Evolutionary conservation across 2,329 filamentous ascomycete genomes (phyloP), one percentile per base, ranked within the genome.

Genomic region (Cercospora sojina): DNA sequence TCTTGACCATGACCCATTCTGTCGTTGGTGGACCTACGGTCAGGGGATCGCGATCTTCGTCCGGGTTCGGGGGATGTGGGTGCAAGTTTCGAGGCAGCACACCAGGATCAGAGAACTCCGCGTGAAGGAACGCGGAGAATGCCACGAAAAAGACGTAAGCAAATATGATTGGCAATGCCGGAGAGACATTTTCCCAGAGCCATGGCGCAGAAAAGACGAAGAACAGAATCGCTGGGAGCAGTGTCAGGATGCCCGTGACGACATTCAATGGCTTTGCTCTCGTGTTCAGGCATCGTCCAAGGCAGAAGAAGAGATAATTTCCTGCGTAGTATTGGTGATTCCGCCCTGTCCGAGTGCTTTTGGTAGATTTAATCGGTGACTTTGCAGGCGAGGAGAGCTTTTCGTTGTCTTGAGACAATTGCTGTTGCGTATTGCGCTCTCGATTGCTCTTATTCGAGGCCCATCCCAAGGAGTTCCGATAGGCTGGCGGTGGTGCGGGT

Each of bases 321-420:
- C 95, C 95, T 53, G 91, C 87, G 74, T 97, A 98, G 78, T 97
- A 97, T 77, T 98, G 88, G 79, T 94, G 91, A 73, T 97, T 97
- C 71, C 86, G 89, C 60, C 91, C 64, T 47, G 18, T 2, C 5
- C 18, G 43, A 6, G 43, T 23, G 20, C 4, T 49, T 29, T 20
- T 32, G 7, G 49, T 25, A 9, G 49, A 16, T 18, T 43, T 62
- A 3, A 60, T 59, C 0, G 92, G 92, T 8, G 92, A 91, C 3
- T 91, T 93, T 32, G 89, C 88, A 61, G 87, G 87, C 0, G 93
- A 97, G 5, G 91, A 89, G n/a, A 97, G 83, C 77, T 93, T 93
- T 77, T 76, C 72, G 49, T 76, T 85, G 84, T 77, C 67, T 29
- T 65, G 53, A 16, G 58, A 58, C 6, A 69, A 69, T 27, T 70